These are phyloP conservation scores for Borealophlyctis nickersoniae DNA, from an alignment of 192 early-diverging fungal genomes.

Conservation along the genomic window DNA sequence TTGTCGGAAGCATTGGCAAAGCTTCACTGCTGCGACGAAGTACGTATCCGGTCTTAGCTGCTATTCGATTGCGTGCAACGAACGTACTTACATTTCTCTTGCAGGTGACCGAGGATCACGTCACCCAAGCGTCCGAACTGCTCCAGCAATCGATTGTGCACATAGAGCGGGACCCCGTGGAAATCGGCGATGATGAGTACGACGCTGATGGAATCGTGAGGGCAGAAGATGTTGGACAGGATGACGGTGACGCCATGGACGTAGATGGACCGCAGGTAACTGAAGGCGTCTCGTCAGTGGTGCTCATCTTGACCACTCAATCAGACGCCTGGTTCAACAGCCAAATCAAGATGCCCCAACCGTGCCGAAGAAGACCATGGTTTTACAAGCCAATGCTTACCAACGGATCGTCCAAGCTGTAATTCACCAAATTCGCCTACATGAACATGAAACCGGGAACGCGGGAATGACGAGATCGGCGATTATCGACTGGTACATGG, in stretches of 20 bases:
- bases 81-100: not conserved
- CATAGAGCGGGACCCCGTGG: constrained; percentile 37
- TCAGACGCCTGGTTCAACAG: not conserved
- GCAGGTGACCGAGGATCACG: constrained; percentile 65
- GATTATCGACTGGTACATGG: constrained; percentile 72
- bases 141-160: constrained; percentile 84
- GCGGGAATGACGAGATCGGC: constrained; percentile 48
- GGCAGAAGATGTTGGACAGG: constrained; percentile 16
- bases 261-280: constrained; percentile 11
- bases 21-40: constrained; percentile 60
- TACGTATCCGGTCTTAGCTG: not conserved
- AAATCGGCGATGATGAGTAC: constrained; percentile 58
- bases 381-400: constrained; percentile 46
- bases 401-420: constrained; percentile 43
- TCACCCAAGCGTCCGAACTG: constrained; percentile 80
- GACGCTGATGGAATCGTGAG: constrained; percentile 38
- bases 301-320: too few species aligned
- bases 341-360: not conserved
- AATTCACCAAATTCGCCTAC: constrained; percentile 27
- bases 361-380: constrained; percentile 26
- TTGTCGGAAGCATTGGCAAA: constrained; percentile 93
- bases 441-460: constrained; percentile 13
- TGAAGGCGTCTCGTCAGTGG: not conserved
- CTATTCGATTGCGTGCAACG: not conserved
- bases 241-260: constrained; percentile 6